Conservation (phyloP, 257 asterid genomes). For the Capsicum pubescens region DNA sequence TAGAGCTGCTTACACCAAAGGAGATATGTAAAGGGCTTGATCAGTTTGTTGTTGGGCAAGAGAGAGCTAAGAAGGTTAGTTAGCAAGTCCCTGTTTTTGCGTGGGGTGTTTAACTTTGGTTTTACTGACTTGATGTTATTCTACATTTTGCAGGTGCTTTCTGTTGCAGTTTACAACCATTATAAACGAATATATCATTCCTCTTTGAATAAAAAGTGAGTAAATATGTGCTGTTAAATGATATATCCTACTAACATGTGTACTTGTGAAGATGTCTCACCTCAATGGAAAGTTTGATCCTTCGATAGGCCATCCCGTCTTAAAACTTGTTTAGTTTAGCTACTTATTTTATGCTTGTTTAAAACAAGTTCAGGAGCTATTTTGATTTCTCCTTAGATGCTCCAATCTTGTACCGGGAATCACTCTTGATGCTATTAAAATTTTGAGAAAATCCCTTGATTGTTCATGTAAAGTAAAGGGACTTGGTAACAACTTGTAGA, state of each 20-base stretch:
- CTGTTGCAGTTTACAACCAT: conserved; percentile 96
- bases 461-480: not conserved
- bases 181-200: conserved; percentile 76
- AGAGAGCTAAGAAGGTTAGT: conserved; percentile 88
- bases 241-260: not conserved
- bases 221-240: conserved; percentile 17
- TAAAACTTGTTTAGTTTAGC: not conserved
- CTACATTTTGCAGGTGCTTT: conserved; percentile 67
- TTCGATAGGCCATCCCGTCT: not conserved
- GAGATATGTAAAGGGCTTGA: conserved; percentile 80
- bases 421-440: not conserved
- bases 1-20: conserved; percentile 76
- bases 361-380: not conserved
- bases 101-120: not conserved
- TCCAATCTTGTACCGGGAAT: not conserved
- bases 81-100: not conserved
- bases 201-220: conserved; percentile 65
- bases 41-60: conserved; percentile 86
- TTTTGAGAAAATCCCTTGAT: not conserved
- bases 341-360: not conserved
- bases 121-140: not conserved
- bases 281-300: conserved; percentile 5
- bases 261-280: not conserved
- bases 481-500: conserved; percentile 17
- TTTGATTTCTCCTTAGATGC: not conserved